Percentiles rank a stretch among this genome's conserved stretches.
phyloP scores from a whole-genome alignment of 78 protist genomes.

The Planoprotostelium fungivorum region DNA sequence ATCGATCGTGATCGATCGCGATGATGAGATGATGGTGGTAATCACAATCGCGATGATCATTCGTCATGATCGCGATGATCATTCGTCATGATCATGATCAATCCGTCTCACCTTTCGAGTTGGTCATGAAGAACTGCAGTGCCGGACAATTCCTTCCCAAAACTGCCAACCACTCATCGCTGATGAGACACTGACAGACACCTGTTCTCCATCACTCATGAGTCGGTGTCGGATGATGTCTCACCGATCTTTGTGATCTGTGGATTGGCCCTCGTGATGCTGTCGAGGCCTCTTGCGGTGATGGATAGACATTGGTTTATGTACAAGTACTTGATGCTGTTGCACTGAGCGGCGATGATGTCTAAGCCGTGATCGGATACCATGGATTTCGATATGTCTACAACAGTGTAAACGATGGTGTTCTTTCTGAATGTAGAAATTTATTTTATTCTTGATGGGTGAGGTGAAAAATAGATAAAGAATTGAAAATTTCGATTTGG shows the following conservation, averaged over 20 bases:
- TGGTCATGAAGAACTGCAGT: neutral
- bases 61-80: no score
- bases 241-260: neutral
- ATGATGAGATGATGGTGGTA: no score
- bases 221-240: neutral
- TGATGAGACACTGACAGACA: neutral
- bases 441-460: no score
- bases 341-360: neutral
- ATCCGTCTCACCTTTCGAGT: neutral
- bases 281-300: neutral
- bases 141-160: neutral
- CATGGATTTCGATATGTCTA: neutral
- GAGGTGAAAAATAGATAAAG: no score
- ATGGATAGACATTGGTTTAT: neutral
- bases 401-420: neutral
- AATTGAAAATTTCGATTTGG: no score
- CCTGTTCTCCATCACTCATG: neutral
- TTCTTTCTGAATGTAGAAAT: no score
- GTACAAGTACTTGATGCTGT: neutral
- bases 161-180: neutral
- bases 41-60: no score
- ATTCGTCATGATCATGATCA: no score
- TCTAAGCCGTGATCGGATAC: neutral
- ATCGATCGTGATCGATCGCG: no score
- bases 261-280: neutral